Percentiles rank a stretch among this genome's conserved stretches.
phyloP scores from a whole-genome alignment of 2,329 filamentous ascomycete genomes.

The Clarireedia homoeocarpa region DNA sequence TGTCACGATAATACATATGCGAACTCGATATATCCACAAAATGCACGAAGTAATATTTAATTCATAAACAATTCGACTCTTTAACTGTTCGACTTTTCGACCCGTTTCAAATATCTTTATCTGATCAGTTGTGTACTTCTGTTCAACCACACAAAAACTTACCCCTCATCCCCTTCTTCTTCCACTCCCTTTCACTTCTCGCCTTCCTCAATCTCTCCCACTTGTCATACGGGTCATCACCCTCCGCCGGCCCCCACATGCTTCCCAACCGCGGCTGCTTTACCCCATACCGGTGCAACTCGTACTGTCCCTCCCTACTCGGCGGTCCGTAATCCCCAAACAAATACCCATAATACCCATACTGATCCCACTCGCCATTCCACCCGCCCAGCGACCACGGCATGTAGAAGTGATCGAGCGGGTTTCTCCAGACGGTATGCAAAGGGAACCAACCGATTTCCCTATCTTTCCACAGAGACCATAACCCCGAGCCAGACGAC shows the following conservation, averaged over 20 bases:
- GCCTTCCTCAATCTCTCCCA: background rate
- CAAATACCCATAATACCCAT: conserved; percentile 1
- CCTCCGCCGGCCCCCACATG: background rate
- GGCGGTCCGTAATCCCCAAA: background rate
- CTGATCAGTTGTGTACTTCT: no score
- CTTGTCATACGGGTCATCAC: background rate
- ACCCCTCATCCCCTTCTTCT: no score
- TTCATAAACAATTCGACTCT: no score
- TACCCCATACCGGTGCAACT: background rate
- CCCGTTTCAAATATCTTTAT: no score
- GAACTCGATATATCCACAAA: no score
- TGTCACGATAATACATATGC: no score
- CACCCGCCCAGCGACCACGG: background rate
- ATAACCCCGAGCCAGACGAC: background rate
- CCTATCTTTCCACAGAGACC: background rate
- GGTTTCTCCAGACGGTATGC: background rate
- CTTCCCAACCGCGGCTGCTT: background rate
- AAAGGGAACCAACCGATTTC: background rate
- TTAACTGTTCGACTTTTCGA: no score
- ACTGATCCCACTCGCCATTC: background rate
- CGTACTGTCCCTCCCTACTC: background rate
- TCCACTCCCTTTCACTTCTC: background rate
- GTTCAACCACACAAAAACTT: no score
- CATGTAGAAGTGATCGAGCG: background rate
- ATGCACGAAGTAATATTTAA: no score